phyloP scores from a whole-genome alignment of 2,329 filamentous ascomycete species.

The Torrubiella hemipterigena region DNA sequence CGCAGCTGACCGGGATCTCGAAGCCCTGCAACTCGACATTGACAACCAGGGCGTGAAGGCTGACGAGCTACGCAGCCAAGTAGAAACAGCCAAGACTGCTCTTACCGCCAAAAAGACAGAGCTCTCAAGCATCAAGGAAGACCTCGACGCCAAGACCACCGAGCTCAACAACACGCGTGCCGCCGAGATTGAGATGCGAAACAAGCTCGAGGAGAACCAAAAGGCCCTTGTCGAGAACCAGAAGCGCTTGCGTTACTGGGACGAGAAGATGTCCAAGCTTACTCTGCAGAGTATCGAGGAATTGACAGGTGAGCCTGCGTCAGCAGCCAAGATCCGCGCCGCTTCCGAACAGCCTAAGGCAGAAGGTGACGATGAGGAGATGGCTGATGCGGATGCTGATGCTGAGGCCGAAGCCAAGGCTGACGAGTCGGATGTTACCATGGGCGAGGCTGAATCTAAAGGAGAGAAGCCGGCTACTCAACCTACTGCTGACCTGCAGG shows the following conservation, averaged over 20 bases:
- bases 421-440: constrained; percentile 12
- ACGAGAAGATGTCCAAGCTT: constrained; percentile 80
- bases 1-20: constrained; percentile 57
- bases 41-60: constrained; percentile 65
- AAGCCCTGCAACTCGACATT: constrained; percentile 68
- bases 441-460: constrained; percentile 11
- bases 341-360: constrained; percentile 8
- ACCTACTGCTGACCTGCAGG: constrained; percentile 19
- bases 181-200: constrained; percentile 93
- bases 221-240: constrained; percentile 81
- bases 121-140: constrained; percentile 65
- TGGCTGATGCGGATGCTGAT: constrained; percentile 5
- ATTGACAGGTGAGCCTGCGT: constrained; percentile 31
- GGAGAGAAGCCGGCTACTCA: constrained; percentile 10
- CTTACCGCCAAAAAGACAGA: constrained; percentile 71
- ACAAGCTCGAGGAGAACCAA: constrained; percentile 92
- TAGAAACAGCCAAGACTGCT: constrained; percentile 71
- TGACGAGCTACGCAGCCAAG: constrained; percentile 57
- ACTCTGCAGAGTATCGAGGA: constrained; percentile 70
- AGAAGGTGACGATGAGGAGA: constrained; percentile 15
- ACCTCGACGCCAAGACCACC: constrained; percentile 73
- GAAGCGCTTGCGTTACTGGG: constrained; percentile 73
- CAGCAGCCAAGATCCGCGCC: constrained; percentile 12
- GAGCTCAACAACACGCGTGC: constrained; percentile 85
- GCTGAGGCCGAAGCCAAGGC: constrained; percentile 6